These are phyloP conservation scores for Trametes cinnabarina DNA, from an alignment of 768 basidiomycete genomes.

Conservation along the genomic window DNA sequence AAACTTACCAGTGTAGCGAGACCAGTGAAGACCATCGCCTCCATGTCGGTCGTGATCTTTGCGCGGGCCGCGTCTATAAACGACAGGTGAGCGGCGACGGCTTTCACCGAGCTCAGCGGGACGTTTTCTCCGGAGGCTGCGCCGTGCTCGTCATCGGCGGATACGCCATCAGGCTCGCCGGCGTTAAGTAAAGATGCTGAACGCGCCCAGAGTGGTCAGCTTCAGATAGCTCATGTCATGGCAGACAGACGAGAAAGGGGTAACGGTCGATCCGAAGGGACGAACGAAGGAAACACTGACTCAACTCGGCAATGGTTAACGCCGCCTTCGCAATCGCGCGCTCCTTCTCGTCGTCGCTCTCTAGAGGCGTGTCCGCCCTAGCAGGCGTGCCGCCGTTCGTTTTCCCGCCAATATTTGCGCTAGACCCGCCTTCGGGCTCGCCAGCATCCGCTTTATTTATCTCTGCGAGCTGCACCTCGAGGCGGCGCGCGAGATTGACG, in stretches of 20 bases:
- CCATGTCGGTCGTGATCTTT: constrained; percentile 83
- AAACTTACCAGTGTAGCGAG: constrained; percentile 68
- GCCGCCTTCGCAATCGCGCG: constrained; percentile 90
- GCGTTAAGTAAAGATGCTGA: constrained; percentile 16
- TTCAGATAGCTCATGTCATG: too few species aligned
- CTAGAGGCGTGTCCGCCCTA: constrained; percentile 27
- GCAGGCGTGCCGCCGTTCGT: constrained; percentile 10
- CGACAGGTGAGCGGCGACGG: constrained; percentile 66
- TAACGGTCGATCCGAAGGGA: too few species aligned
- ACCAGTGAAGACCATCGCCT: constrained; percentile 82
- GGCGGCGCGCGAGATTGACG: constrained; percentile 73
- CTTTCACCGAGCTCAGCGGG: constrained; percentile 70
- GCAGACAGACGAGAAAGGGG: too few species aligned
- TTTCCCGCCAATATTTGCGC: constrained; percentile 9
- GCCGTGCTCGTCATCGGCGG: neutral
- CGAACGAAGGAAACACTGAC: constrained; percentile 42
- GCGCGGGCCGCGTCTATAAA: constrained; percentile 70
- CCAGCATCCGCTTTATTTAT: constrained; percentile 38
- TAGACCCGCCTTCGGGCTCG: neutral
- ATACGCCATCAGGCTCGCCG: constrained; percentile 1
- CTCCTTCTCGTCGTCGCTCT: constrained; percentile 76
- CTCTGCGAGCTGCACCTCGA: constrained; percentile 84
- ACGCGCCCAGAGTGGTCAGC: neutral
- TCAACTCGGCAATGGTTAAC: constrained; percentile 87
- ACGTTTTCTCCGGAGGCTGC: constrained; percentile 7